These are phyloP conservation scores for Thelephora terrestris DNA, from an alignment of 1,284 basidiomycete species.

Conservation along the genomic window DNA sequence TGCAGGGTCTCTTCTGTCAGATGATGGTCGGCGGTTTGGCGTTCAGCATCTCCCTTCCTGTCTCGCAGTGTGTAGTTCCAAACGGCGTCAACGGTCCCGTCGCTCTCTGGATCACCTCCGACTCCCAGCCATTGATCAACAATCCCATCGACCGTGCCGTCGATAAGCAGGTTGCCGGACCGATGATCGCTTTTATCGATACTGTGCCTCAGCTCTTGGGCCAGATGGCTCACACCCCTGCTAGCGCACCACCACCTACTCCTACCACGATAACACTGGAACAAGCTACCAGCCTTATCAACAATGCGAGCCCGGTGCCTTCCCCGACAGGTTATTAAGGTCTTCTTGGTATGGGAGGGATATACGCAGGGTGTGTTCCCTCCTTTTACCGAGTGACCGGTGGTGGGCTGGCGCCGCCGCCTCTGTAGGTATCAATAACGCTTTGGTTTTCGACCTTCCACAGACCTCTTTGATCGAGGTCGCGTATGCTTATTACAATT, in stretches of 20 bases:
- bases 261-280: conserved; percentile 14
- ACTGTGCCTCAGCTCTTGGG: conserved; percentile 39
- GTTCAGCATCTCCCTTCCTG: conserved; percentile 45
- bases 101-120: conserved; percentile 59
- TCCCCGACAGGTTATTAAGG: background rate
- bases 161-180: conserved; percentile 57
- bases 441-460: no score
- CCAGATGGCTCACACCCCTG: conserved; percentile 29
- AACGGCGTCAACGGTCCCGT: conserved; percentile 59
- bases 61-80: conserved; percentile 54
- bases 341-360: no score
- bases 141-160: conserved; percentile 53
- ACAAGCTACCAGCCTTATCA: conserved; percentile 14
- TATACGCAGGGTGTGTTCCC: no score
- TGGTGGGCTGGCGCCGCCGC: no score
- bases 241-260: conserved; percentile 7
- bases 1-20: conserved; percentile 58
- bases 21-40: conserved; percentile 62
- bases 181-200: conserved; percentile 61
- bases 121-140: conserved; percentile 52
- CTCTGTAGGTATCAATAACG: no score
- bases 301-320: conserved; percentile 3
- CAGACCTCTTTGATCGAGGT: no score
- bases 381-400: no score
- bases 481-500: no score